phyloP scores from a whole-genome alignment of 495 filamentous ascomycete species.

The Hamigera avellanea region DNA sequence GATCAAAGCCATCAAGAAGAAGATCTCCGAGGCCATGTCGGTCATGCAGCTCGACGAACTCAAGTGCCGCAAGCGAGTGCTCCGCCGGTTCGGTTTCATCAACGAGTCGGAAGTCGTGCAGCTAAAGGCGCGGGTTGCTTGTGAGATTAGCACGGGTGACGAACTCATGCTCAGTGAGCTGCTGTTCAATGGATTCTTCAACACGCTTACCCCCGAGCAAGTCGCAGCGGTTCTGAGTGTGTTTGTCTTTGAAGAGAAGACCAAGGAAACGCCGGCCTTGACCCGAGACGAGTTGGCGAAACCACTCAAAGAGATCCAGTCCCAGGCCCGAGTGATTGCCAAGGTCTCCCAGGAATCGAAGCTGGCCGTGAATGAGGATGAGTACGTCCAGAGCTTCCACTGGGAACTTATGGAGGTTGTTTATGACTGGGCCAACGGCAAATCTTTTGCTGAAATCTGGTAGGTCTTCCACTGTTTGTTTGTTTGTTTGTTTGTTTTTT shows the following conservation, averaged over 20 bases:
- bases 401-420: conserved; percentile 94
- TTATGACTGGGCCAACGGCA: conserved; percentile 84
- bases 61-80: conserved; percentile 90
- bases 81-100: conserved; percentile 91
- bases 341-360: conserved; percentile 93
- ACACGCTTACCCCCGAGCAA: conserved; percentile 80
- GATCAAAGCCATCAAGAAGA: conserved; percentile 80
- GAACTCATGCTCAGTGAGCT: conserved; percentile 87
- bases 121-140: conserved; percentile 90
- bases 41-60: conserved; percentile 91
- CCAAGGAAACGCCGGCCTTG: conserved; percentile 53
- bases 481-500: not conserved
- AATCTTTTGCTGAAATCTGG: conserved; percentile 91
- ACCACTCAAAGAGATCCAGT: conserved; percentile 73
- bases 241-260: conserved; percentile 96
- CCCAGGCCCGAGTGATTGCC: conserved; percentile 72
- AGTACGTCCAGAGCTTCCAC: conserved; percentile 81
- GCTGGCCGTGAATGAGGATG: conserved; percentile 78
- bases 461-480: conserved; percentile 31
- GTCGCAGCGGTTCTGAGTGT: conserved; percentile 75
- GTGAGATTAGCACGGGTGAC: conserved; percentile 90
- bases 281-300: conserved; percentile 70
- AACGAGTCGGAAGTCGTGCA: conserved; percentile 89
- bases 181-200: conserved; percentile 96
- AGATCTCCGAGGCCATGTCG: conserved; percentile 68